phyloP scores from a whole-genome alignment of 2,329 filamentous ascomycete genomes.

The Fusarium sp. region DNA sequence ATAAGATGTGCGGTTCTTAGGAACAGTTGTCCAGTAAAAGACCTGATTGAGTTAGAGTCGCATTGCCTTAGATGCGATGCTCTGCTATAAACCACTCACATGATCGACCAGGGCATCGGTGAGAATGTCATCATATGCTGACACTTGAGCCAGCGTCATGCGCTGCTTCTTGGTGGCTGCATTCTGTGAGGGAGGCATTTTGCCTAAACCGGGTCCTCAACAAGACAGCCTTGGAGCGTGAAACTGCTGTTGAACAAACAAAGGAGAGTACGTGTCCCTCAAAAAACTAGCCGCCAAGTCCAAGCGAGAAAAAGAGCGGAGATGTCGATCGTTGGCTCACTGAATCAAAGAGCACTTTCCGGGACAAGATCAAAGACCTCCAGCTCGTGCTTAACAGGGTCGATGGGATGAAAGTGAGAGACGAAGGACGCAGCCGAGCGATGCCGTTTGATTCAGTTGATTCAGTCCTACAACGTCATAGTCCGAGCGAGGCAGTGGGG shows the following conservation, averaged over 20 bases:
- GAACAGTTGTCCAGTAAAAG: conserved; percentile 96
- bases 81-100: conserved; percentile 65
- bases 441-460: conserved; percentile 41
- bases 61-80: conserved; percentile 13
- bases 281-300: conserved; percentile 20
- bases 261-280: conserved; percentile 41
- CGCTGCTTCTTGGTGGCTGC: conserved; percentile 69
- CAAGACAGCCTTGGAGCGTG: not conserved
- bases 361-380: not conserved
- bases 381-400: conserved; percentile 1
- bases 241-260: conserved; percentile 15
- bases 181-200: conserved; percentile 53
- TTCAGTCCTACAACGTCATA: conserved; percentile 45
- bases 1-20: conserved; percentile 91
- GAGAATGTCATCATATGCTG: conserved; percentile 93
- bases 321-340: conserved; percentile 17
- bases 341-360: conserved; percentile 3
- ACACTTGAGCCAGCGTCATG: conserved; percentile 86
- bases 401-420: not conserved
- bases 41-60: conserved; percentile 60
- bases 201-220: conserved; percentile 5
- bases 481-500: conserved; percentile 29
- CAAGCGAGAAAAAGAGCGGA: conserved; percentile 29
- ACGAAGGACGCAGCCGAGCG: conserved; percentile 25
- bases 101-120: conserved; percentile 96